phyloP scores from a whole-genome alignment of 1,139 yeast genomes.

The Eremothecium gossypii region DNA sequence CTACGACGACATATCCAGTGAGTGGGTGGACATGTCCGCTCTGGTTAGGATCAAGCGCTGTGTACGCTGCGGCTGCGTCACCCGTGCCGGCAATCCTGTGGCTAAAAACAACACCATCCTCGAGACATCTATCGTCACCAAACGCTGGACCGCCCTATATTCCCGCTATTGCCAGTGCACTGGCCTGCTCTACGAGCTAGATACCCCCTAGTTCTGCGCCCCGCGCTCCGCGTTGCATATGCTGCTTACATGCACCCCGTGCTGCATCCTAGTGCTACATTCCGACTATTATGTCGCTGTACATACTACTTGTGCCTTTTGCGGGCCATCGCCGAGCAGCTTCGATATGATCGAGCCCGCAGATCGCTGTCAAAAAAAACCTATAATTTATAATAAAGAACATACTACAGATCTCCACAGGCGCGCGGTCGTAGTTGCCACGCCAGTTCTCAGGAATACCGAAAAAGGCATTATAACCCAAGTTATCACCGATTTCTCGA shows the following conservation, averaged over 20 bases:
- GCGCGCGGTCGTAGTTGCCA: too few relatives aligned
- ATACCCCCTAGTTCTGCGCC: background rate
- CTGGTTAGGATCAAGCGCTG: slow-evolving; percentile 26
- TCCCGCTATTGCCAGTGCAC: slow-evolving; percentile 30
- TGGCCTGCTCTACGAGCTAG: slow-evolving; percentile 28
- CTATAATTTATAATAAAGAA: too few relatives aligned
- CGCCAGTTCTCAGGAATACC: too few relatives aligned
- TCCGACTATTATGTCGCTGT: too few relatives aligned
- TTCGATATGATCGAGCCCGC: too few relatives aligned
- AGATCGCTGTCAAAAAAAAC: too few relatives aligned
- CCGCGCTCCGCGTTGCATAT: background rate
- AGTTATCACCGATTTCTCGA: too few relatives aligned
- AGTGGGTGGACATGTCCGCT: slow-evolving; percentile 17
- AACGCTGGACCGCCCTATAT: slow-evolving; percentile 31
- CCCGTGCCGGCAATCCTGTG: slow-evolving; percentile 28
- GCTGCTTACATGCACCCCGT: background rate
- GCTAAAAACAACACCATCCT: slow-evolving; percentile 25
- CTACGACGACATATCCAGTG: slow-evolving; percentile 29
- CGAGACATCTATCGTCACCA: slow-evolving; percentile 27
- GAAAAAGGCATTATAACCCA: too few relatives aligned
- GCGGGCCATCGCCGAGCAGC: too few relatives aligned
- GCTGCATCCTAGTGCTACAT: too few relatives aligned
- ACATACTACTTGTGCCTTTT: too few relatives aligned
- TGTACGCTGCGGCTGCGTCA: slow-evolving; percentile 29
- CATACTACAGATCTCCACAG: too few relatives aligned